Evolutionary conservation across 2,329 filamentous ascomycete species (phyloP), one percentile per base, ranked within the genome.

Genomic region (Leptographium procerum): DNA sequence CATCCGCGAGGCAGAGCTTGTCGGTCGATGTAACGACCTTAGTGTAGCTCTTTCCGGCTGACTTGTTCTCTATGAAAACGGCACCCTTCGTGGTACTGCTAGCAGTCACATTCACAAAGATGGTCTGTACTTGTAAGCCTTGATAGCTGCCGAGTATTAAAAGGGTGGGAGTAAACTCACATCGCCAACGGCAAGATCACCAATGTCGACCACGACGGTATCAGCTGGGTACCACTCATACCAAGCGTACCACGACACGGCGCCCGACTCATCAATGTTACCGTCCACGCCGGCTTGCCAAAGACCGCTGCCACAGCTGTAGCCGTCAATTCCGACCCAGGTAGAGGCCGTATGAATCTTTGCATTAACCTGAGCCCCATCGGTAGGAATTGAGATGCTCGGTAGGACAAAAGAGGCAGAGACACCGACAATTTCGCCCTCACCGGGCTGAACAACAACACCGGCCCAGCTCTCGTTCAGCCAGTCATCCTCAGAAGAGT

Each of bases 251-350:
- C 52, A 54, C 13, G 52, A 28, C 3, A 54, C 33, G 11, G 34
- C 26, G 14, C 33, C 52, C 24, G 34, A 28, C 33, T 54, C 33
- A 26, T 54, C 52, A 43, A 54, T 29, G 52, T 54, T 54, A 14
- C 52, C 52, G 34, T 54, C 52, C 4, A 54, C 52, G 19, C 52
- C 33, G n/a, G 52, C 52, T 26, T 54, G 52, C 52, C 52, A 54
- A 16, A 54, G 52, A 29, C 52, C 52, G 14, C 22, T 43, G 22
- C 34, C 52, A 24, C 33, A 54, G 33, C 52, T 54, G 34, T 54
- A 54, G 34, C 52, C 52, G 14, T 54, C 52, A 19, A 54, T 54
- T 34, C 52, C 52, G 14, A 54, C 24, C 33, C 33, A 43, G 8
- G 52, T 22, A 13, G 34, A 54, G 24, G 52, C 34, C 33, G 52